Percentiles rank a stretch among this genome's conserved stretches.
These are phyloP conservation scores for Cytospora piceicola DNA, from an alignment of 2,329 filamentous ascomycete species.

Conservation along the genomic window DNA sequence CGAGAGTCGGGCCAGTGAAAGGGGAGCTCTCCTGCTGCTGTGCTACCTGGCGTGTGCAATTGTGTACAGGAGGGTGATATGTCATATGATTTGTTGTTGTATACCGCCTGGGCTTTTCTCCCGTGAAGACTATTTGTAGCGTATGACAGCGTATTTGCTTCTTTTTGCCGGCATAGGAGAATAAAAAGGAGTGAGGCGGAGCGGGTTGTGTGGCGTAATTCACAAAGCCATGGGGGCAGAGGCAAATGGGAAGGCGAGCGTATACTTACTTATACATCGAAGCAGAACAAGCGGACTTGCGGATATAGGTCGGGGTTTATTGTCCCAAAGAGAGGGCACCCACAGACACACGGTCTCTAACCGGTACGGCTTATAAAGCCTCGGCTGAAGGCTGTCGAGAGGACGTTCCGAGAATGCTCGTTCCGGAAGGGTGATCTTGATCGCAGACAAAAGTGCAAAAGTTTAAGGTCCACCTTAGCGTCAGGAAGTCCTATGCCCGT, in stretches of 20 bases:
- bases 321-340: constrained; percentile 6
- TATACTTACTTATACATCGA: constrained; percentile 28
- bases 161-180: too few relatives aligned
- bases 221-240: neutral
- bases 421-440: constrained; percentile 25
- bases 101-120: neutral
- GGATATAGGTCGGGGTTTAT: constrained; percentile 9
- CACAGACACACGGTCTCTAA: constrained; percentile 19
- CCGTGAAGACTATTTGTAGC: neutral
- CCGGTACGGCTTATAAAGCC: too few relatives aligned
- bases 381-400: constrained; percentile 21
- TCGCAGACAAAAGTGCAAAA: constrained; percentile 24
- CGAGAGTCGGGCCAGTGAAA: constrained; percentile 10
- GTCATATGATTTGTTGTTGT: constrained; percentile 22
- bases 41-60: constrained; percentile 17
- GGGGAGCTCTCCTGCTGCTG: constrained; percentile 1
- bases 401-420: constrained; percentile 18
- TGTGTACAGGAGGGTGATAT: constrained; percentile 16
- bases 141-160: neutral
- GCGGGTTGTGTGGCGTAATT: neutral
- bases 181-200: neutral
- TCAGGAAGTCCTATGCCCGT: constrained; percentile 18
- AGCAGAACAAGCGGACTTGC: neutral
- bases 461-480: constrained; percentile 27
- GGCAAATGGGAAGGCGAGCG: constrained; percentile 15